These are phyloP conservation scores for Leptodermis oblonga DNA, from an alignment of 257 asterid species.

Conservation along the genomic window DNA sequence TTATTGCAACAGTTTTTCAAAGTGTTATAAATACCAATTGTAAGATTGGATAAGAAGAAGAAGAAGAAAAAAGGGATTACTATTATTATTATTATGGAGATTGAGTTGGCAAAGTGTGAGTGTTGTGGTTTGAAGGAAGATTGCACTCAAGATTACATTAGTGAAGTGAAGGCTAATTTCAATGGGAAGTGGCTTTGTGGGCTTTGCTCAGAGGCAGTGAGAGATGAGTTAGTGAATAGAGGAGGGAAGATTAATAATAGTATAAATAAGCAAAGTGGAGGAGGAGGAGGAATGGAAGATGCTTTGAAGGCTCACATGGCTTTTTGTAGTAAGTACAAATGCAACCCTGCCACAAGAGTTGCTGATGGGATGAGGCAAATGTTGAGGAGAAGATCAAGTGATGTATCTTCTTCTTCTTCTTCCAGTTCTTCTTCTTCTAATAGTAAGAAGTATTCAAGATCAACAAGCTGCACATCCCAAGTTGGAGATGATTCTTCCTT, in stretches of 20 bases:
- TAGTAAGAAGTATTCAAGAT: conserved; percentile 49
- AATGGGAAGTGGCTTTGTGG: conserved; percentile 94
- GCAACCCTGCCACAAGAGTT: conserved; percentile 72
- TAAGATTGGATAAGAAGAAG: neutral
- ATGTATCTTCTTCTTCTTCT: conserved; percentile 24
- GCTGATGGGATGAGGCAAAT: conserved; percentile 94
- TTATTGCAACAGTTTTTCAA: neutral
- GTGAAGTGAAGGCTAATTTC: conserved; percentile 54
- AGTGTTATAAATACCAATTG: too few species aligned
- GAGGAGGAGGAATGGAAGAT: too few species aligned
- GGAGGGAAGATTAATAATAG: conserved; percentile 31
- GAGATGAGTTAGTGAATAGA: conserved; percentile 64
- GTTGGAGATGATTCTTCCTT: conserved; percentile 48
- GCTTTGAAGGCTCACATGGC: conserved; percentile 87
- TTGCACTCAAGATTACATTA: conserved; percentile 77
- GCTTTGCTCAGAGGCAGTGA: conserved; percentile 78
- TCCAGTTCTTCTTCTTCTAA: conserved; percentile 16
- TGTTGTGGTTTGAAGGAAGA: conserved; percentile 93
- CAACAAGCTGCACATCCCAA: conserved; percentile 50
- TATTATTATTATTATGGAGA: too few species aligned
- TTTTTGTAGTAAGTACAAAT: conserved; percentile 60
- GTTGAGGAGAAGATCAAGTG: conserved; percentile 59
- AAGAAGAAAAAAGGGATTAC: neutral
- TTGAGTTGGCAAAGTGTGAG: conserved; percentile 74
- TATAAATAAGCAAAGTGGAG: too few species aligned